Evolutionary conservation across 257 asterid species (phyloP).

Genomic region (Solanum chiquidenum): DNA sequence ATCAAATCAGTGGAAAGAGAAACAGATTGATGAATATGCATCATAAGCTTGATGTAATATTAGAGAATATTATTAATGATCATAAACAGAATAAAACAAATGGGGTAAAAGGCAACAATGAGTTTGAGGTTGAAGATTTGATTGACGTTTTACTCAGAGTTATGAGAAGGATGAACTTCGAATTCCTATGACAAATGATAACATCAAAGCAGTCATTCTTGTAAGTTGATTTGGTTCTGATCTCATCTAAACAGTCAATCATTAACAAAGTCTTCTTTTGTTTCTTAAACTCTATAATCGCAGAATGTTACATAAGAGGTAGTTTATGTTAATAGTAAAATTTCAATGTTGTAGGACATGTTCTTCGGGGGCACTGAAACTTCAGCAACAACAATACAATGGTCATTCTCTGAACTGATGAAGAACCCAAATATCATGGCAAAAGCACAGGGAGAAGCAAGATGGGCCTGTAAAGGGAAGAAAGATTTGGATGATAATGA

Average conservation of each 20-base stretch:
- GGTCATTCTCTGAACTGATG: constrained; percentile 10
- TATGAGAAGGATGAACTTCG: neutral
- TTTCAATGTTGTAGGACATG: neutral
- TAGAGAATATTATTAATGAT: neutral
- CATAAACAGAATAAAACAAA: neutral
- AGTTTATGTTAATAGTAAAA: neutral
- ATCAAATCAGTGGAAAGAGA: neutral
- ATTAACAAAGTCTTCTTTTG: neutral
- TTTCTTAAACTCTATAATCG: neutral
- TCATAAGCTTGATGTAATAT: neutral
- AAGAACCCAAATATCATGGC: constrained; percentile 1
- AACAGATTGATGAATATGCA: neutral
- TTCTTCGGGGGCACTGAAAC: constrained; percentile 1
- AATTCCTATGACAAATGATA: neutral
- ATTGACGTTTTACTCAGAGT: no score
- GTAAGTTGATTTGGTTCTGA: neutral
- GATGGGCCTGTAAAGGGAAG: neutral
- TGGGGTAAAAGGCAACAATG: neutral
- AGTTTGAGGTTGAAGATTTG: neutral
- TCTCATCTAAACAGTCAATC: neutral
- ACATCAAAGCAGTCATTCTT: constrained; percentile 1
- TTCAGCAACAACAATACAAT: neutral
- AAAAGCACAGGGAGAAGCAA: neutral
- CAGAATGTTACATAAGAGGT: neutral
- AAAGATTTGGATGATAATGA: neutral